Base-by-base conservation (phyloP, 2,329 filamentous ascomycete species). In the Hymenoscyphus salicellus region DNA sequence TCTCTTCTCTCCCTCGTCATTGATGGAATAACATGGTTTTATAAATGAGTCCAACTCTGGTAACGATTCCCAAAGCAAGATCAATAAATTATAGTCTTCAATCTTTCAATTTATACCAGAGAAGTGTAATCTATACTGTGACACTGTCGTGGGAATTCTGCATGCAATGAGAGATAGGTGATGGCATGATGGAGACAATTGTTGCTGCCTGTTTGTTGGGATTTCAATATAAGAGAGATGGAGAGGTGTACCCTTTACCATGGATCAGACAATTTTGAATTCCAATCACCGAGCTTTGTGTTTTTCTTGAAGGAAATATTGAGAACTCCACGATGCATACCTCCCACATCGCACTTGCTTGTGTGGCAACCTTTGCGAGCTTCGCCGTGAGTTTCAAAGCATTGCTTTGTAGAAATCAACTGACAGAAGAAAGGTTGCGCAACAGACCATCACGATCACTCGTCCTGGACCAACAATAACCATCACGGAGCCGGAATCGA, bases 181-280 rank as follows among this genome's bases (percentile, higher is more conserved):
- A 46, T 26, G 58, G 10, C 10, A 52, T 20, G 30, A 33, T 56
- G 26, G 16, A 20, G 33, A 23, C 10, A n/a, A 32, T 55, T 55
- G 32, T 43, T 52, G 59, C 59, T 61, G 59, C 59, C 59, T 61
- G 23, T 28, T 55, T 26, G 8, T 14, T 8, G 49, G n/a, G 28
- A 10, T 26, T 20, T 61, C 26, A 49, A 61, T 61, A 61, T 61
- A 61, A 52, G 33, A 61, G 33, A 58, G 17, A 36, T 38, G 16
- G 7, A 32, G 14, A 10, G 55, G 33, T n/a, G 10, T 60, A 30
- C 58, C 11, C 20, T 20, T 36, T 58, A 41, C 33, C 30, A 26
- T 58, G 33, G 28, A 17, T 11, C 20, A n/a, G 5, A 36, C 32
- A 49, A 4, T 49, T 43, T n/a, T 46, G 36, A 26, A 43, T 6